Base-by-base conservation (phyloP, 1,284 basidiomycete species). In the Fomitopsis pinicola region DNA sequence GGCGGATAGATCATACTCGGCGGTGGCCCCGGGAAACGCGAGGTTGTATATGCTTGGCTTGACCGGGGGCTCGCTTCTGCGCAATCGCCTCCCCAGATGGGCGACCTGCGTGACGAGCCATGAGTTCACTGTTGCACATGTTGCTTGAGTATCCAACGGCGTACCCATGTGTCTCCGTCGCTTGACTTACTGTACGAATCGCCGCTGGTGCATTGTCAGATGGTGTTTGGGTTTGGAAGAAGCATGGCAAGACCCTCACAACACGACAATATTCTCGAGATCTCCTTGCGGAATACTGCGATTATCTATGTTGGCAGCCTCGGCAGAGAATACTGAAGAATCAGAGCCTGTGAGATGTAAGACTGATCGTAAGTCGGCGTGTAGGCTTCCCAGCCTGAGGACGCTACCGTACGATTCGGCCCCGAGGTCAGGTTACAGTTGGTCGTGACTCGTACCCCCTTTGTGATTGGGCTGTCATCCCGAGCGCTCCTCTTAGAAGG, bases 11-110 rank as follows among this genome's bases (percentile, higher is more conserved):
- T 69, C 69, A 15, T 69, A 62, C 53, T 69, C 65, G 3, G 60
- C 63, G 7, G 69, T 70, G 1, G 59, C 63, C 10, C 65, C 68
- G 15, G 65, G 63, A 4, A 59, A 46, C 8, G 67, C 65, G 45
- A 63, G 63, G 46, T 66, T 70, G 42, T 65, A 30, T 48, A 48
- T 48, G 38, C 38, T 40, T 8, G 38, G 5, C 45, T 28, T 28
- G 26, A 22, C 9, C 10, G 45, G 26, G 19, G 10, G 19, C 12
- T 22, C 26, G 5, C 26, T 22, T 28, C 45, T 28, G 12, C 10
- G 7, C 8, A 48, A 26, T 15, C 26, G 45, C 14, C 14, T 48
- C 10, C 45, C 45, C 26, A 48, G 26, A 15, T 48, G 26, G 10
- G 12, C 9, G 45, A 28, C 45, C 45, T 48, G 14, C 5, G 8